These are phyloP conservation scores for Sporisorium exsertum DNA, from an alignment of 1,284 basidiomycete genomes.

Conservation along the genomic window DNA sequence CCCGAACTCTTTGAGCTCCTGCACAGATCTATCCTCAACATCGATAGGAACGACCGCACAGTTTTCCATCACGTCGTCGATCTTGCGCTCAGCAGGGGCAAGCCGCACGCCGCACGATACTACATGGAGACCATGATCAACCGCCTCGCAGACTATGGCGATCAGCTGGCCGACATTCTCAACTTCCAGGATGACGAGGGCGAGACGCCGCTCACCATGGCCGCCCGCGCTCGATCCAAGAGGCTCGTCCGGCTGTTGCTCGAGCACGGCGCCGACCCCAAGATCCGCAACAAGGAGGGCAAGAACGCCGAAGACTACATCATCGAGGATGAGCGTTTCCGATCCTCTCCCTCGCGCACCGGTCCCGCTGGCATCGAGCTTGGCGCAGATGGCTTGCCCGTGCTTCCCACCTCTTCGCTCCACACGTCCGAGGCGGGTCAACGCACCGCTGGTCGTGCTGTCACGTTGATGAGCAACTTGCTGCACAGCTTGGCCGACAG, in stretches of 20 bases:
- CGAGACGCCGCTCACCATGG: slow-evolving; percentile 96
- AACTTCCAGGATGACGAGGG: slow-evolving; percentile 99
- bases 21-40: slow-evolving; percentile 96
- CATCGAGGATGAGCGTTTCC: slow-evolving; percentile 95
- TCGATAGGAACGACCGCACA: slow-evolving; percentile 97
- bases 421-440: slow-evolving; percentile 90
- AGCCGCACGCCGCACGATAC: slow-evolving; percentile 96
- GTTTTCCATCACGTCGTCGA: slow-evolving; percentile 99
- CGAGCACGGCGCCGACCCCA: slow-evolving; percentile 96
- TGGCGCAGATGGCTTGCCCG: slow-evolving; percentile 40
- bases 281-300: slow-evolving; percentile 92
- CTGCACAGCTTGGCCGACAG: slow-evolving; percentile 89
- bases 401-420: slow-evolving; percentile 69
- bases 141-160: slow-evolving; percentile 92
- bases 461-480: slow-evolving; percentile 86
- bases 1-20: slow-evolving; percentile 96
- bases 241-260: slow-evolving; percentile 95
- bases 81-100: slow-evolving; percentile 96
- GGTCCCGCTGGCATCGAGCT: slow-evolving; percentile 44
- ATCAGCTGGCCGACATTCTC: slow-evolving; percentile 96
- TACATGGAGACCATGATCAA: slow-evolving; percentile 97
- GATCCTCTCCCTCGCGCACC: slow-evolving; percentile 78
- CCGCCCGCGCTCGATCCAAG: slow-evolving; percentile 93
- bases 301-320: slow-evolving; percentile 99
- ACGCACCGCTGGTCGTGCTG: slow-evolving; percentile 79